These are phyloP conservation scores for Pseudocercospora crystallina DNA, from an alignment of 2,329 filamentous ascomycete species.

Conservation along the genomic window DNA sequence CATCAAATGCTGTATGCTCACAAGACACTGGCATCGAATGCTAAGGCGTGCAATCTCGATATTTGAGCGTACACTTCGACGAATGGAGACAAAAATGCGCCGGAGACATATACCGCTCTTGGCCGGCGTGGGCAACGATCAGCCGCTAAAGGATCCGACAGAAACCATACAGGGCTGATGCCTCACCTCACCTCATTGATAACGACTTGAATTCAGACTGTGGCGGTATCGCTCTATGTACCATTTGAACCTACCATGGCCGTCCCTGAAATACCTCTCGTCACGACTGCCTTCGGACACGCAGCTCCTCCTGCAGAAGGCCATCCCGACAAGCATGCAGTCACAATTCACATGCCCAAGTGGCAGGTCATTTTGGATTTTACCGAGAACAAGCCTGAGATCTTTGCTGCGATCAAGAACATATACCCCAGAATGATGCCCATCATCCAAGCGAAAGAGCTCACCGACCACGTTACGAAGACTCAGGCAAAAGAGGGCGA, in stretches of 20 bases:
- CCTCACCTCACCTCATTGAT: too few species aligned
- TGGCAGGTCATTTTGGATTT: conserved; percentile 5
- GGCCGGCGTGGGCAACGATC: too few species aligned
- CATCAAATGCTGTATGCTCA: too few species aligned
- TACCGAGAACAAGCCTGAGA: neutral
- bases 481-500: neutral
- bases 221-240: too few species aligned
- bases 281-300: neutral
- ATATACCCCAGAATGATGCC: conserved; percentile 1
- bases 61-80: too few species aligned
- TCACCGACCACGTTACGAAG: neutral
- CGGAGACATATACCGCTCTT: too few species aligned
- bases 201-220: too few species aligned
- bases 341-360: conserved; percentile 3
- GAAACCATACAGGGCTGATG: too few species aligned
- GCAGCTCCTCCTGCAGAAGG: conserved; percentile 1
- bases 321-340: neutral
- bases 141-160: too few species aligned
- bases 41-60: too few species aligned
- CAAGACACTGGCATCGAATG: too few species aligned
- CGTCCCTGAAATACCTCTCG: neutral
- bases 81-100: too few species aligned
- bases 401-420: conserved; percentile 4
- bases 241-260: neutral
- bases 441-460: neutral